These are phyloP conservation scores for Colletotrichum musicola DNA, from an alignment of 2,329 filamentous ascomycete genomes.

Conservation along the genomic window DNA sequence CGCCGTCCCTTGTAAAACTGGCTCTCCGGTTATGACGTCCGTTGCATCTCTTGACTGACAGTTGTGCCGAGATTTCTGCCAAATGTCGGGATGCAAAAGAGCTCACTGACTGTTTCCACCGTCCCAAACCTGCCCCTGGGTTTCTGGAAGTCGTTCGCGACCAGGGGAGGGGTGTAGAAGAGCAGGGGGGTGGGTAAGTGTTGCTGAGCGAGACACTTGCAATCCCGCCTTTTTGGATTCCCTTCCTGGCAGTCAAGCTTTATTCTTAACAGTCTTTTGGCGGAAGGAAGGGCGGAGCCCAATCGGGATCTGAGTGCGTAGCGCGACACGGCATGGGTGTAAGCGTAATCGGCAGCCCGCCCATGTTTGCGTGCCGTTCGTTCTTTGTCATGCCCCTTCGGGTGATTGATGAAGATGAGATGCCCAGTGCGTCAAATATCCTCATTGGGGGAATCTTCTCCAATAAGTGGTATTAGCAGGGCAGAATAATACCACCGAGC, in stretches of 20 bases:
- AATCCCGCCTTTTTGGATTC: slow-evolving; percentile 37
- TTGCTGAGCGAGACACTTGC: slow-evolving; percentile 30
- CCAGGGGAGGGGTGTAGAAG: slow-evolving; percentile 2
- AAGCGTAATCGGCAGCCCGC: slow-evolving; percentile 25
- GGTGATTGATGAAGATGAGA: slow-evolving; percentile 29
- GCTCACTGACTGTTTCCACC: not conserved
- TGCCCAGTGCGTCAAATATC: slow-evolving; percentile 11
- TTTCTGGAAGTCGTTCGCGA: slow-evolving; percentile 1
- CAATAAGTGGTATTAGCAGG: not conserved
- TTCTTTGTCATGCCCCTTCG: slow-evolving; percentile 8
- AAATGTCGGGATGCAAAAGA: slow-evolving; percentile 5
- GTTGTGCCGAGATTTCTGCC: not conserved
- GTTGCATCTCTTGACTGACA: not conserved
- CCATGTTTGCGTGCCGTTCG: slow-evolving; percentile 19
- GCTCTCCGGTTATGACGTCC: not conserved
- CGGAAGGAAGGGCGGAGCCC: slow-evolving; percentile 34
- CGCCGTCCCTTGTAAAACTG: not conserved
- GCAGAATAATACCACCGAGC: not conserved
- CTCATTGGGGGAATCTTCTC: slow-evolving; percentile 3
- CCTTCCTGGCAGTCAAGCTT: slow-evolving; percentile 28
- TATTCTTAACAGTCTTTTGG: slow-evolving; percentile 27
- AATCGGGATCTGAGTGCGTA: slow-evolving; percentile 18
- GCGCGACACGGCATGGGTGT: slow-evolving; percentile 18
- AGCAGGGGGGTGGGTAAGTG: slow-evolving; percentile 2
- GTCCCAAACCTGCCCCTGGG: not conserved